phyloP scores from a whole-genome alignment of 148 eudicot species.

The Vaccinium macrocarpon region DNA sequence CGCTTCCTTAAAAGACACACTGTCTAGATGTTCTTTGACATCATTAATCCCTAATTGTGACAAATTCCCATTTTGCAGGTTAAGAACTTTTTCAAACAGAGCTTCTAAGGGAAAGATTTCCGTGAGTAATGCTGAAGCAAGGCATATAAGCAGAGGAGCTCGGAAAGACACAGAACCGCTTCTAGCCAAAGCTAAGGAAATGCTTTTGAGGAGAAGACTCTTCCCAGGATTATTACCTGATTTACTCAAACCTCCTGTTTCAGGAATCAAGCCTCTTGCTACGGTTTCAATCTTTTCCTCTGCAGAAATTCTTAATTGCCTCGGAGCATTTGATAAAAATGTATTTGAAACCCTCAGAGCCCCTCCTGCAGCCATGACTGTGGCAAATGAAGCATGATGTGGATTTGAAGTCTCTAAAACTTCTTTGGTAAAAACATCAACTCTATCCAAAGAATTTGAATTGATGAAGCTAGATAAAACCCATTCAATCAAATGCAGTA shows the following conservation, averaged over 20 bases:
- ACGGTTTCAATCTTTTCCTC: conserved; percentile 54
- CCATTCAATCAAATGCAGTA: conserved; percentile 89
- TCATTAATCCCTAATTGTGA: conserved; percentile 24
- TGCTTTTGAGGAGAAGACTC: conserved; percentile 51
- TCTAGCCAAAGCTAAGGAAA: conserved; percentile 75
- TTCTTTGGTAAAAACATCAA: conserved; percentile 38
- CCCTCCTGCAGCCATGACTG: conserved; percentile 86
- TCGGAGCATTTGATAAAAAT: conserved; percentile 37
- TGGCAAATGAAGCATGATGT: conserved; percentile 43
- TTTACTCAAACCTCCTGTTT: conserved; percentile 21
- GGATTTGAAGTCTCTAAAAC: conserved; percentile 42
- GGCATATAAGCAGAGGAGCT: conserved; percentile 52
- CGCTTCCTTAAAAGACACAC: conserved; percentile 73
- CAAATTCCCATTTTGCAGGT: conserved; percentile 25
- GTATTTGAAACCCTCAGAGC: conserved; percentile 63
- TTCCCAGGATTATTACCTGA: conserved; percentile 26
- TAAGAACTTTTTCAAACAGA: conserved; percentile 44
- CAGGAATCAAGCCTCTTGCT: conserved; percentile 48
- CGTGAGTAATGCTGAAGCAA: conserved; percentile 61
- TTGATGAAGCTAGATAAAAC: conserved; percentile 49
- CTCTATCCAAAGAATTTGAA: conserved; percentile 43
- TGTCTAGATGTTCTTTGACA: conserved; percentile 55
- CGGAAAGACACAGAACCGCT: conserved; percentile 52
- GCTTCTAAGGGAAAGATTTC: conserved; percentile 72
- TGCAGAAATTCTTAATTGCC: conserved; percentile 49